A percentile compares a stretch with the other conserved stretches of the same genome.
Conservation (phyloP, 345 rosid species). For the Jatropha curcas region DNA sequence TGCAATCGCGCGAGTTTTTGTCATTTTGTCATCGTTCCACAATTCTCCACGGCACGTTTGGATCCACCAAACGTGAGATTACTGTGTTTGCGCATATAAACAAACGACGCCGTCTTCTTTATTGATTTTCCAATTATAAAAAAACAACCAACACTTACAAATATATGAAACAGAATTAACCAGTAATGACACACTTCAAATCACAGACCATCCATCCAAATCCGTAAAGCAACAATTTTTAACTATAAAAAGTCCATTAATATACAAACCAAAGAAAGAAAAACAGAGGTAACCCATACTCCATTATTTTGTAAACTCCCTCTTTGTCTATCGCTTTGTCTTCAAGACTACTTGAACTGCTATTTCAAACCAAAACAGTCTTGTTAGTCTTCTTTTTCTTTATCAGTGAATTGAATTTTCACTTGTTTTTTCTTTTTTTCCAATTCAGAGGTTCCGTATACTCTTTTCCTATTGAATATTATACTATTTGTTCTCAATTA, state of each 20-base stretch:
- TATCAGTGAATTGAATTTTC: background rate
- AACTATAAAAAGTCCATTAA: background rate
- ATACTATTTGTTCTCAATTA: background rate
- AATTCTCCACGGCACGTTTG: constrained; percentile 4
- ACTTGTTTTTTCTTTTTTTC: background rate
- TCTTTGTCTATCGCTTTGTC: constrained; percentile 23
- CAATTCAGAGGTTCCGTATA: constrained; percentile 27
- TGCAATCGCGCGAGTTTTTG: too few species aligned
- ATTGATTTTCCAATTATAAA: too few species aligned
- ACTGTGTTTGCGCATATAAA: background rate
- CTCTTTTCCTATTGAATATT: constrained; percentile 17
- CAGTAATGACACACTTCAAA: background rate
- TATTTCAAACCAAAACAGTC: constrained; percentile 22
- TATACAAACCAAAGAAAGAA: background rate
- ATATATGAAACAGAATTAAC: background rate
- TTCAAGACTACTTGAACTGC: constrained; percentile 38
- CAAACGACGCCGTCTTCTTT: constrained; percentile 12
- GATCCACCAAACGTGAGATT: too few species aligned
- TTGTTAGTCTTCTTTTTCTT: background rate
- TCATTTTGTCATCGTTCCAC: too few species aligned
- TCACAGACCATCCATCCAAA: too few species aligned
- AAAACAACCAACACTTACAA: too few species aligned
- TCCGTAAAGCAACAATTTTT: background rate
- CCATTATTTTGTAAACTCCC: background rate
- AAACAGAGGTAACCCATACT: background rate